Evolutionary conservation across 352 stramenopile genomes (phyloP), one percentile per base, ranked within the genome.

Genomic region (Pythium scleroteichum): DNA sequence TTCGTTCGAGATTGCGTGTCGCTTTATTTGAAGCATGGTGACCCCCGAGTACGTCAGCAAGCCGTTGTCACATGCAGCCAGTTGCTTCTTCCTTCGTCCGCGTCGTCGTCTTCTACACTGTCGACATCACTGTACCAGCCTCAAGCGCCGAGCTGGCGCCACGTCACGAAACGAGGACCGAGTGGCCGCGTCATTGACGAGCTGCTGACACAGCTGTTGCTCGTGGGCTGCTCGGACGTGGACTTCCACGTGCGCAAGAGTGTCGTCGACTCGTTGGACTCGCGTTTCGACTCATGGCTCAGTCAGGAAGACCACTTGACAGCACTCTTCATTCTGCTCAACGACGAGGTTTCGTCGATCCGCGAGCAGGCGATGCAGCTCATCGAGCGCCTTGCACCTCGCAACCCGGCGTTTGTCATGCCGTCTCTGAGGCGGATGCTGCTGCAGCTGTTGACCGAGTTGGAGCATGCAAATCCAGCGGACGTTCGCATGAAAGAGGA

Each of bases 361-460:
- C 87, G 96, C 41, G 85, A 98, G 56, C 76, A 75, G 12, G 82
- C 94, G 12, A 94, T 99, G 71, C 73, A 91, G 48, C 72, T 99
- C 16, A 71, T 99, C 10, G 97, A 98, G 27, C 82, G 97, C 1
- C 65, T 99, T 10, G 92, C 97, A 17, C 73, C 82, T 17, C 73
- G 92, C 3, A 99, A 99, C 73, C 97, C 98, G 26, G 96, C 96
- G 14, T 92, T 96, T 49, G 94, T 99, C 26, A 90, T 99, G 52
- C 96, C 97, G 9, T 88, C 90, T 6, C 76, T 99, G 51, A 79
- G 98, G 4, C 79, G 93, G 7, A 89, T 98, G 51, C 76, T 99
- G 0, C 85, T 98, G 19, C 89, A 98, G 71, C 65, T 99, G 4
- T 88, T 99, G 40, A 93, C 97, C 0, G 95, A 99, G 68, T 68